Base-by-base conservation (phyloP, 2,329 filamentous ascomycete species). In the Cladosporium oxysporum region DNA sequence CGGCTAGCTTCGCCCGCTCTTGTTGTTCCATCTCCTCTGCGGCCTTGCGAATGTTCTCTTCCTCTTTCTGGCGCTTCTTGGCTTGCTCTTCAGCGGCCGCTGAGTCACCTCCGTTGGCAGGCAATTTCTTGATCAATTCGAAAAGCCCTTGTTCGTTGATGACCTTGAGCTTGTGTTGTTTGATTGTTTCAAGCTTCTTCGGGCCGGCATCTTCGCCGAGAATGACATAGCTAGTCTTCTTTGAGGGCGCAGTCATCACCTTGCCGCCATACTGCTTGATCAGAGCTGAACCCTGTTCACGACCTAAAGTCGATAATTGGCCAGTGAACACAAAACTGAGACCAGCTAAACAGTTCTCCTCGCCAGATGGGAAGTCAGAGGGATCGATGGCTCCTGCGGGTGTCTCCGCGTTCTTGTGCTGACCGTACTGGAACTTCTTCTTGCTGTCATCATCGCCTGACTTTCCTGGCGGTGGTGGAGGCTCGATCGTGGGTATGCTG, bases 181-280 rank as follows among this genome's bases (percentile, higher is more conserved):
- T 84, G 71, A 99, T 98, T 71, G 93, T 97, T 70, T 89, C 84
- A 49, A 99, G 83, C 77, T 99, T 99, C 78, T 90, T 96, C 0
- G 95, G 95, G 0, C 95, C 95, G 28, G 96, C 95, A 77, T 98
- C 95, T 29, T 85, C 86, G 52, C 95, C 95, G 2, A 99, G 85
- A 18, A 99, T 91, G 55, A 99, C 93, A 75, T 92, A 99, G 74
- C 86, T 95, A 0, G 96, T 99, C 79, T 97, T 98, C 74, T 89
- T 91, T 76, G 94, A 98, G 23, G 96, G 95, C 5, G 88, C 89
- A 11, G 83, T 84, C 11, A 90, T 96, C 28, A 97, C 89, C 79
- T 97, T 98, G 62, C 95, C 95, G 50, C 95, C 96, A 76, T 97
- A 96, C 68, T 90, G 88, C 78, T 99, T 99, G 65, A 98, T 92